These are phyloP conservation scores for Hymenotorrendiella dingleyae DNA, from an alignment of 2,329 filamentous ascomycete species.

Conservation along the genomic window DNA sequence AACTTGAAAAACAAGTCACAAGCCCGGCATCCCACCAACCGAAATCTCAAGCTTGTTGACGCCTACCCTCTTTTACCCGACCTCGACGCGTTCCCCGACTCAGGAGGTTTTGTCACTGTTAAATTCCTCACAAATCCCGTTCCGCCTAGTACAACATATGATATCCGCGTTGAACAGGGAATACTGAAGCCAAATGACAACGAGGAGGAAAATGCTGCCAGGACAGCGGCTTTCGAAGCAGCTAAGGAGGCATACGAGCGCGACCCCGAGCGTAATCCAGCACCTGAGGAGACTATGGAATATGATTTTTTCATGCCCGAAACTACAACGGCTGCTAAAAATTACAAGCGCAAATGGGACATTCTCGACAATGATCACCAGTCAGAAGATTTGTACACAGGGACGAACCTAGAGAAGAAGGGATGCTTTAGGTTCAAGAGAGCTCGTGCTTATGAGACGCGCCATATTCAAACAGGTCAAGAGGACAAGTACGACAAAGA, in stretches of 20 bases:
- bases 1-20: constrained; percentile 48
- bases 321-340: constrained; percentile 39
- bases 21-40: constrained; percentile 53
- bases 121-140: constrained; percentile 64
- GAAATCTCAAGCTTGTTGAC: constrained; percentile 50
- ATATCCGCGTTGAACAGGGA: constrained; percentile 54
- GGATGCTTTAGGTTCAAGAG: constrained; percentile 56
- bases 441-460: constrained; percentile 59
- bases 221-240: constrained; percentile 40
- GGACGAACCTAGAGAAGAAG: constrained; percentile 37
- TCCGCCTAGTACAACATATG: constrained; percentile 45
- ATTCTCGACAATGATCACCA: constrained; percentile 49
- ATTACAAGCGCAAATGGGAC: constrained; percentile 57
- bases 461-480: constrained; percentile 47
- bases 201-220: constrained; percentile 47
- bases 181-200: constrained; percentile 56
- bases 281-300: constrained; percentile 53
- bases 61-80: constrained; percentile 59
- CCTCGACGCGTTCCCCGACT: constrained; percentile 63
- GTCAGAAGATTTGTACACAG: constrained; percentile 49
- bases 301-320: constrained; percentile 62
- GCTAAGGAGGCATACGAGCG: constrained; percentile 50
- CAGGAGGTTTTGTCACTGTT: constrained; percentile 62
- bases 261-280: constrained; percentile 50
- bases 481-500: constrained; percentile 59